These are phyloP conservation scores for Skeletonema potamos DNA, from an alignment of 108 stramenopile species.

Conservation along the genomic window DNA sequence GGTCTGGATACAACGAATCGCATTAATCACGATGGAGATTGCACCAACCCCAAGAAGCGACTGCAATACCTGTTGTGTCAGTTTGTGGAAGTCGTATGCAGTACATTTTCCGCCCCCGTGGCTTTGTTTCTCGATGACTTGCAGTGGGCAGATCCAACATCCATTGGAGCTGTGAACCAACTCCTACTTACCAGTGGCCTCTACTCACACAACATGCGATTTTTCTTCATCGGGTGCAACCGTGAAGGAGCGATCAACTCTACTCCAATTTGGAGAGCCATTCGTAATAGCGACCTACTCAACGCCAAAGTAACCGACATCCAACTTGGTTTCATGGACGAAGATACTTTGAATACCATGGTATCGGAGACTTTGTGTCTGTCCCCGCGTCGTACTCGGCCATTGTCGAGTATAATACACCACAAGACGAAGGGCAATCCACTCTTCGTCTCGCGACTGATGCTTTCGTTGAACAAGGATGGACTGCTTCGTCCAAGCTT, in stretches of 20 bases:
- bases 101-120: constrained; percentile 11
- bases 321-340: background rate
- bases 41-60: constrained; percentile 22
- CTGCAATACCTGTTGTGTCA: constrained; percentile 25
- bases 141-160: constrained; percentile 9
- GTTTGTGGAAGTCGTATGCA: constrained; percentile 29
- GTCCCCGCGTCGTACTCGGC: constrained; percentile 3
- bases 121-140: constrained; percentile 31
- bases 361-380: constrained; percentile 6
- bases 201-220: background rate
- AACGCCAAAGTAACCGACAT: background rate
- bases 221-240: constrained; percentile 14
- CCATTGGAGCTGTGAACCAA: constrained; percentile 6
- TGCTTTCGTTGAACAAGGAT: constrained; percentile 8
- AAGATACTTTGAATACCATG: constrained; percentile 11
- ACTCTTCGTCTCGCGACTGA: constrained; percentile 3
- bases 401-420: constrained; percentile 9
- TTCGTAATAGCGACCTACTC: background rate
- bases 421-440: constrained; percentile 26
- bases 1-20: background rate
- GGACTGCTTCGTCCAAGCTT: constrained; percentile 1
- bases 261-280: constrained; percentile 1
- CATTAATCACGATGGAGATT: background rate
- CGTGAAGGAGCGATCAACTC: background rate
- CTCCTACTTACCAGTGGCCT: background rate